These are phyloP conservation scores for Ophiostoma australiae DNA, from an alignment of 2,329 filamentous ascomycete genomes.

Conservation along the genomic window DNA sequence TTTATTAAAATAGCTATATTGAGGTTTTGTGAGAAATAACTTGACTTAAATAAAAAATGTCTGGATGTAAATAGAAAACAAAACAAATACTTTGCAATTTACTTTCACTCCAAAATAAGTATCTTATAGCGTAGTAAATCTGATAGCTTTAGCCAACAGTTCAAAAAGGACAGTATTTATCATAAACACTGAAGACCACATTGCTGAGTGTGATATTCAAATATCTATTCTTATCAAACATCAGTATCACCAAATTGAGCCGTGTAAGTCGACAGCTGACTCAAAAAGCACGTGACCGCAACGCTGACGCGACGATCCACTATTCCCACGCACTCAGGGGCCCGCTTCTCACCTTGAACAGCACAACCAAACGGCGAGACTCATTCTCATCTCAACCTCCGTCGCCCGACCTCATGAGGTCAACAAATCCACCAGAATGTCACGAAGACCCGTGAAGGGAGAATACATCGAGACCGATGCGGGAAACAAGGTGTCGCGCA, in stretches of 20 bases:
- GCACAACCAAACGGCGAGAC: background rate
- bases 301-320: background rate
- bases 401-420: conserved; percentile 14
- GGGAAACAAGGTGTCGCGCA: conserved; percentile 95
- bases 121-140: too few species aligned
- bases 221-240: background rate
- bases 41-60: too few species aligned
- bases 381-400: background rate
- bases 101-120: too few species aligned
- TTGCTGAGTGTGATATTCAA: background rate
- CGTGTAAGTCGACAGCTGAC: background rate
- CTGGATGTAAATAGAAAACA: too few species aligned
- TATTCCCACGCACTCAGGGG: background rate
- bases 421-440: conserved; percentile 47
- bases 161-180: too few species aligned
- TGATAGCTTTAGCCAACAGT: too few species aligned
- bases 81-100: too few species aligned
- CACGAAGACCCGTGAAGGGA: conserved; percentile 71
- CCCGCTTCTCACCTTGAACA: background rate
- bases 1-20: too few species aligned
- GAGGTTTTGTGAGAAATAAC: too few species aligned
- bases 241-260: background rate
- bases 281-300: background rate
- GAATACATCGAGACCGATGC: conserved; percentile 99
- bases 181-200: background rate